These are phyloP conservation scores for Simplicillium sp. DNA, from an alignment of 2,329 filamentous ascomycete genomes.

Conservation along the genomic window DNA sequence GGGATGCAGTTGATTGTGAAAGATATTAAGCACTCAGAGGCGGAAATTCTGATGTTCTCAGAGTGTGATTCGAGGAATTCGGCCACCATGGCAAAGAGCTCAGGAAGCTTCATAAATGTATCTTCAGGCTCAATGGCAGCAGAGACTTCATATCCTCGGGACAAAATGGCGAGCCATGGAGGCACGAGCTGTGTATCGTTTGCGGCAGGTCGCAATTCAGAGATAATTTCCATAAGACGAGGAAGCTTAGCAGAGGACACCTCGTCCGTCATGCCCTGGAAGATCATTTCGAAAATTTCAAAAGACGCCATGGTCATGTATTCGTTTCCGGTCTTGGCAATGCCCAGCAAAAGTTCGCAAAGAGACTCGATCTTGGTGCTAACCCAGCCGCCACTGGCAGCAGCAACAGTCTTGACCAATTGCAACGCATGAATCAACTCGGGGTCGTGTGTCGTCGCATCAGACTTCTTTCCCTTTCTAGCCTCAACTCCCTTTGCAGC, in stretches of 20 bases:
- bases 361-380: constrained; percentile 90
- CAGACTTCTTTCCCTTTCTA: constrained; percentile 55
- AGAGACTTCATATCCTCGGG: constrained; percentile 87
- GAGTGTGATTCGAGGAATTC: constrained; percentile 78
- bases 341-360: constrained; percentile 80
- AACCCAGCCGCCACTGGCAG: constrained; percentile 86
- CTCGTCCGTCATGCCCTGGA: constrained; percentile 81
- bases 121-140: constrained; percentile 82
- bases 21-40: constrained; percentile 89
- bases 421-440: constrained; percentile 86
- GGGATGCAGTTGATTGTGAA: constrained; percentile 89
- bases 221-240: constrained; percentile 80
- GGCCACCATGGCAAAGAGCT: constrained; percentile 71
- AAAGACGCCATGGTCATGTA: constrained; percentile 95
- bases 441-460: constrained; percentile 60
- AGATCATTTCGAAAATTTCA: constrained; percentile 96
- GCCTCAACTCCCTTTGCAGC: constrained; percentile 51
- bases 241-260: constrained; percentile 84
- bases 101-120: constrained; percentile 82
- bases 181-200: constrained; percentile 93
- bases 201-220: constrained; percentile 79
- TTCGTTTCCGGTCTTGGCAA: constrained; percentile 85
- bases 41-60: constrained; percentile 87
- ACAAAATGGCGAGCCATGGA: constrained; percentile 93
- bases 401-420: constrained; percentile 80